Base-by-base conservation (phyloP, 331 rosid species). In the Pyrus hybrid region DNA sequence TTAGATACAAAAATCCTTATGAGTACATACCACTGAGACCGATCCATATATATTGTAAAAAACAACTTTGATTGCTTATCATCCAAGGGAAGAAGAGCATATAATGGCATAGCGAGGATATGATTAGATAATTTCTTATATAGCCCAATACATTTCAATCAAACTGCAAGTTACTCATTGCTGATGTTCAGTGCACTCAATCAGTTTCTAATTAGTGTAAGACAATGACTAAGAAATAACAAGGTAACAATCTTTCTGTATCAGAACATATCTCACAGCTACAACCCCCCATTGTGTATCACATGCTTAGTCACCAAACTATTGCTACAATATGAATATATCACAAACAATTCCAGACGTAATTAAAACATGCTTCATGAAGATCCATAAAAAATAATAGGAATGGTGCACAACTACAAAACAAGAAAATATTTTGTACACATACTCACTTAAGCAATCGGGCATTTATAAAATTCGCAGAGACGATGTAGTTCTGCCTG, bases 401-500 rank as follows among this genome's bases (percentile, higher is more conserved):
- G 9, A 37, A 69, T 25, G 35, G n/a, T n/a, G 45, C 29, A 45
- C 5, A 26, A 22, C 25, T 8, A 57, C 30, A 20, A 54, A 20
- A 16, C 8, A 45, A 53, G 37, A 10, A 37, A 73, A 22, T 8
- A 23, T 14, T 65, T 62, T 10, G 35, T 22, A 41, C 41, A 22
- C 28, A 10, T 58, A 87, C 88, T 86, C 82, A 87, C 97, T 90
- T 92, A 95, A 71, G 83, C 88, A 60, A 95, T 76, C 22, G 67
- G 32, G 73, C 80, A 83, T 57, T 86, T 90, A 56, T 90, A 92
- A 64, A 81, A 77, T 80, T 76, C 74, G 87, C 99, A 95, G 23
- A 95, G 93, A 78, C 90, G 93, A 77, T 84, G 84, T 83, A 95
- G 79, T 70, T 97, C 97, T 63, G 88, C 69, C 86, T 95, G 97